phyloP scores from a whole-genome alignment of 2,329 filamentous ascomycete species.

The Eurotiales sp. region DNA sequence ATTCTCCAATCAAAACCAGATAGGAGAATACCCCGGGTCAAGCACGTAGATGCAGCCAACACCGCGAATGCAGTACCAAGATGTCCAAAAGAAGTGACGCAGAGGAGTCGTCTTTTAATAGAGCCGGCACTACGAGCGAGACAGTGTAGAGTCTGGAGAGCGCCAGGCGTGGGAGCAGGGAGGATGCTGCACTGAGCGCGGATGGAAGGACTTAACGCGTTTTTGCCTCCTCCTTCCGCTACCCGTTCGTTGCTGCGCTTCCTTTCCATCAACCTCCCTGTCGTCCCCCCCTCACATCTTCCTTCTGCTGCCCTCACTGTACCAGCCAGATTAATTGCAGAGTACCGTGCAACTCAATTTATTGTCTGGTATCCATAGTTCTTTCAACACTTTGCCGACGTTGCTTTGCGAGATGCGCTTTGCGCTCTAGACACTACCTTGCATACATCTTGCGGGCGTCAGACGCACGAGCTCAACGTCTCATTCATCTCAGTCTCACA shows the following conservation, averaged over 20 bases:
- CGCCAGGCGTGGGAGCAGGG: no score
- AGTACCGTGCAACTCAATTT: background rate
- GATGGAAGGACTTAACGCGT: constrained; percentile 13
- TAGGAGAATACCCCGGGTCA: background rate
- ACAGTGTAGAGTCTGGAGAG: no score
- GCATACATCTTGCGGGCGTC: background rate
- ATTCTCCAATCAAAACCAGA: background rate
- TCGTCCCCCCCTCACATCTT: background rate
- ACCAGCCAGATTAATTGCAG: constrained; percentile 10
- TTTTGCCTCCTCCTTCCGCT: constrained; percentile 17
- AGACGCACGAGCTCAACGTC: background rate
- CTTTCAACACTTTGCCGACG: background rate
- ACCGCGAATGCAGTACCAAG: background rate
- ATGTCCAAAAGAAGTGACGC: background rate
- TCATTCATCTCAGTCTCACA: background rate
- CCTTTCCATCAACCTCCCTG: constrained; percentile 7
- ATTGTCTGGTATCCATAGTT: background rate
- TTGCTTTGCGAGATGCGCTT: background rate
- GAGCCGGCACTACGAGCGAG: no score
- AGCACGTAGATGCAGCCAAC: background rate
- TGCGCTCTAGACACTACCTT: background rate
- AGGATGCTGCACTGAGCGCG: constrained; percentile 8
- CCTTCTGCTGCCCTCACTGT: background rate
- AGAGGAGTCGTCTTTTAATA: no score
- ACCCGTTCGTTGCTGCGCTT: constrained; percentile 8